These are phyloP conservation scores for Abrus pulchellus DNA, from an alignment of 306 rosid genomes.

Conservation along the genomic window DNA sequence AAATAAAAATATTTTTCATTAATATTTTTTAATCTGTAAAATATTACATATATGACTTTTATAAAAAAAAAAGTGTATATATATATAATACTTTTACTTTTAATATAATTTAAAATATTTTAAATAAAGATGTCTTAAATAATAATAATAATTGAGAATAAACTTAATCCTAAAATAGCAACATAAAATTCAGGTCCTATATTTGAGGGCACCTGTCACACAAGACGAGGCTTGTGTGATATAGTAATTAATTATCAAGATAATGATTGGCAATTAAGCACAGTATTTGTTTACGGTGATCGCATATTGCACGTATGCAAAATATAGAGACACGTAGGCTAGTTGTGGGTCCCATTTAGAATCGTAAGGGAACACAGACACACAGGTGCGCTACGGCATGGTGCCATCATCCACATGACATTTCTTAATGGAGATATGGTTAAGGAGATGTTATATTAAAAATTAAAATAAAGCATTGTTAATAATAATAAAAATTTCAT, in stretches of 20 bases:
- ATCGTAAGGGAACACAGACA: background rate
- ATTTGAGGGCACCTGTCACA: background rate
- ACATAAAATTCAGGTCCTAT: background rate
- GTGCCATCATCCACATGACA: background rate
- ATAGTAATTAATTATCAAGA: background rate
- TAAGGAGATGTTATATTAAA: no score
- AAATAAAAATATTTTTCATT: no score
- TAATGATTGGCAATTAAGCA: background rate
- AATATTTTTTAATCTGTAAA: no score
- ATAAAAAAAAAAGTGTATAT: no score
- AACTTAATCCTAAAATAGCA: background rate
- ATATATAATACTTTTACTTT: no score
- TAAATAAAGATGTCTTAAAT: no score
- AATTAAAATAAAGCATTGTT: no score
- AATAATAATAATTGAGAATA: background rate
- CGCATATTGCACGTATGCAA: background rate
- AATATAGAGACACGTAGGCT: conserved; percentile 8
- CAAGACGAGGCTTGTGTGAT: background rate
- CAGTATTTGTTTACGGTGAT: background rate
- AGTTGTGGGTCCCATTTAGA: conserved; percentile 29
- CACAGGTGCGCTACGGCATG: no score
- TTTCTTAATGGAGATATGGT: no score
- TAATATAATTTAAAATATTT: no score
- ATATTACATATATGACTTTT: no score
- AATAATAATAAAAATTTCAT: no score